A percentile compares a stretch with the other conserved stretches of the same genome.
phyloP scores from a whole-genome alignment of 345 rosid genomes.

The Bruguiera gymnorhiza region DNA sequence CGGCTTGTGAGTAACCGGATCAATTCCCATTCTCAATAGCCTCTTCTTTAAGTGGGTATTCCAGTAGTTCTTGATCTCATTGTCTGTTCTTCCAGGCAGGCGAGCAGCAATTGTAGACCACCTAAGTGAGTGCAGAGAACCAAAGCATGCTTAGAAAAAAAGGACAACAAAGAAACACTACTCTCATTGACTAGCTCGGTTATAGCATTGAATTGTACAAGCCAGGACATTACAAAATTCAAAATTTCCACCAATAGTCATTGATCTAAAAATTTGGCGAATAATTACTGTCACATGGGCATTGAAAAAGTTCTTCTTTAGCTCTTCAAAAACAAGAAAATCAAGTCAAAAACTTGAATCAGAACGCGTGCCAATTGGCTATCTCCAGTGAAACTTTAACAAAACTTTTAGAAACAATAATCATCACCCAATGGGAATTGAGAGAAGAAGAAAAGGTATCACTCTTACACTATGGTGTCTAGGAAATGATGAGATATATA shows the following conservation, averaged over 20 bases:
- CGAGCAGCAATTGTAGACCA: constrained; percentile 89
- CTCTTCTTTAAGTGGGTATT: constrained; percentile 80
- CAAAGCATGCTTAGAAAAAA: background rate
- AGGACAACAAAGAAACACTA: background rate
- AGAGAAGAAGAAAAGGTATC: too few relatives aligned
- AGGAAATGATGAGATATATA: too few relatives aligned
- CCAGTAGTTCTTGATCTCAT: constrained; percentile 88
- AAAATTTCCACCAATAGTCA: background rate
- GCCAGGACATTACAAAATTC: background rate
- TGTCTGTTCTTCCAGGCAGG: constrained; percentile 84
- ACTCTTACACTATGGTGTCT: too few relatives aligned
- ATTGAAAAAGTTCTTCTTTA: background rate
- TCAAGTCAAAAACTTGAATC: too few relatives aligned
- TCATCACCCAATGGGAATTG: too few relatives aligned
- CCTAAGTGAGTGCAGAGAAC: constrained; percentile 27
- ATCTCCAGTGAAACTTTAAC: too few relatives aligned
- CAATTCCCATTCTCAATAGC: constrained; percentile 74
- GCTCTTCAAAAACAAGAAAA: background rate
- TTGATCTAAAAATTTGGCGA: constrained; percentile 4
- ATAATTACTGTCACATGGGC: background rate
- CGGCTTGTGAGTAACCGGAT: constrained; percentile 76
- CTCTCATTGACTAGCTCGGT: background rate
- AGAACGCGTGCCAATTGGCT: too few relatives aligned
- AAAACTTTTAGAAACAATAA: too few relatives aligned
- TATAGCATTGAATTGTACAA: constrained; percentile 4